Percentiles rank a stretch among this genome's conserved stretches.
Conservation (phyloP, 2,329 filamentous ascomycete species). For the Septoria linicola region DNA sequence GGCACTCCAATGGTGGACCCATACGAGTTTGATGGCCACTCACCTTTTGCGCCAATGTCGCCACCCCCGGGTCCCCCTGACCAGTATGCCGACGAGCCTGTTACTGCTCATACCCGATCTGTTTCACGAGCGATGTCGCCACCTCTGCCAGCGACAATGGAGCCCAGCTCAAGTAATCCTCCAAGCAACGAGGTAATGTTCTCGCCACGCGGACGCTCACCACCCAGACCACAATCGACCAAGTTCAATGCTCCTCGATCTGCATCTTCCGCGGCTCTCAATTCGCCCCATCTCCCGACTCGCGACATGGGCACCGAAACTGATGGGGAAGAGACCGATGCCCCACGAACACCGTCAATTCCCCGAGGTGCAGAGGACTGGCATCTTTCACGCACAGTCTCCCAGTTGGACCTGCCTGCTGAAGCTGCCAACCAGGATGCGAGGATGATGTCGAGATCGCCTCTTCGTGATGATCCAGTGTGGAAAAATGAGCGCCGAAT, state of each 20-base stretch:
- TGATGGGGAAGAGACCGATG: slow-evolving; percentile 14
- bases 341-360: slow-evolving; percentile 17
- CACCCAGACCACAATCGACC: slow-evolving; percentile 8
- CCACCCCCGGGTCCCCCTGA: slow-evolving; percentile 10
- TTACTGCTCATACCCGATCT: slow-evolving; percentile 2
- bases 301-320: slow-evolving; percentile 16
- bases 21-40: slow-evolving; percentile 11
- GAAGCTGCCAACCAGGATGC: slow-evolving; percentile 2
- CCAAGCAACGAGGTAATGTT: slow-evolving; percentile 17
- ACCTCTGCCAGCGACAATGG: slow-evolving; percentile 4
- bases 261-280: slow-evolving; percentile 14
- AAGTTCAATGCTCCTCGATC: slow-evolving; percentile 14
- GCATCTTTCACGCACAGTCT: slow-evolving; percentile 16
- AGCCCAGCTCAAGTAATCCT: slow-evolving; percentile 11
- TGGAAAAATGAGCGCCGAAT: neutral
- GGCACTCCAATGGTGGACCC: slow-evolving; percentile 9
- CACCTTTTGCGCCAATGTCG: neutral
- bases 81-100: slow-evolving; percentile 13
- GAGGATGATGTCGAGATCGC: slow-evolving; percentile 14
- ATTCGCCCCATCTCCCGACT: slow-evolving; percentile 8
- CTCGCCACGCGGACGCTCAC: slow-evolving; percentile 16
- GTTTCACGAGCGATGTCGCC: slow-evolving; percentile 8
- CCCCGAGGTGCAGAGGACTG: slow-evolving; percentile 15
- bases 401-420: slow-evolving; percentile 10
- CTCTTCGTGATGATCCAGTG: neutral